phyloP scores from a whole-genome alignment of 257 asterid species.

The Przewalskia tangutica region DNA sequence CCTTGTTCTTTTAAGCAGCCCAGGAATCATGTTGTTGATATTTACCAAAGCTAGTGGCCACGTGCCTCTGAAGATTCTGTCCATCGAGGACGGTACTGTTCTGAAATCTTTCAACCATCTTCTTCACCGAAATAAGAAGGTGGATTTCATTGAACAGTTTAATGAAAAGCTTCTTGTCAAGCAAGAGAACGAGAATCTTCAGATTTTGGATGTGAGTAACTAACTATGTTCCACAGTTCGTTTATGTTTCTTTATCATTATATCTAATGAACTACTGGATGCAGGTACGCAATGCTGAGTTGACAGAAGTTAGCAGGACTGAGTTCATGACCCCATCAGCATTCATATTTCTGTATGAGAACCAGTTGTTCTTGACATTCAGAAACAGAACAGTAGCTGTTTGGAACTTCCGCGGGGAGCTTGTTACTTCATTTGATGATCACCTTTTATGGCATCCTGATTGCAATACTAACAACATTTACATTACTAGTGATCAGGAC shows the following conservation, averaged over 20 bases:
- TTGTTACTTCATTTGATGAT: slow-evolving; percentile 90
- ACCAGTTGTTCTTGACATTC: slow-evolving; percentile 85
- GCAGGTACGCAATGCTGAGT: slow-evolving; percentile 80
- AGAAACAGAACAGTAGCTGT: slow-evolving; percentile 92
- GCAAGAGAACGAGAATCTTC: slow-evolving; percentile 96
- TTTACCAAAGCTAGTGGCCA: slow-evolving; percentile 57
- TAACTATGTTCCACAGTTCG: not conserved
- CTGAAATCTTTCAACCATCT: slow-evolving; percentile 84
- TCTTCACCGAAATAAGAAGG: slow-evolving; percentile 88
- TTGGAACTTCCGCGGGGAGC: slow-evolving; percentile 98
- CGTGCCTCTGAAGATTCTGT: slow-evolving; percentile 83
- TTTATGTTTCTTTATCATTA: not conserved
- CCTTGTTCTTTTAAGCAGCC: slow-evolving; percentile 40
- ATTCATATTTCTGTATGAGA: slow-evolving; percentile 87
- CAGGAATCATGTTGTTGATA: slow-evolving; percentile 91
- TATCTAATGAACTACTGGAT: slow-evolving; percentile 19
- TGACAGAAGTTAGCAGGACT: slow-evolving; percentile 88
- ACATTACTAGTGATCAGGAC: slow-evolving; percentile 96
- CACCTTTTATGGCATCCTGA: slow-evolving; percentile 98
- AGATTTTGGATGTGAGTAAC: slow-evolving; percentile 81
- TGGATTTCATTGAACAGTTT: slow-evolving; percentile 94
- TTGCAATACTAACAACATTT: slow-evolving; percentile 93
- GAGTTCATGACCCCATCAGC: slow-evolving; percentile 99
- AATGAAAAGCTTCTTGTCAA: slow-evolving; percentile 98
- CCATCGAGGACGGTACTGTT: slow-evolving; percentile 96